Evolutionary conservation across 495 filamentous ascomycete genomes (phyloP), one percentile per base, ranked within the genome.

Genomic region (Chlorociboria aeruginascens): DNA sequence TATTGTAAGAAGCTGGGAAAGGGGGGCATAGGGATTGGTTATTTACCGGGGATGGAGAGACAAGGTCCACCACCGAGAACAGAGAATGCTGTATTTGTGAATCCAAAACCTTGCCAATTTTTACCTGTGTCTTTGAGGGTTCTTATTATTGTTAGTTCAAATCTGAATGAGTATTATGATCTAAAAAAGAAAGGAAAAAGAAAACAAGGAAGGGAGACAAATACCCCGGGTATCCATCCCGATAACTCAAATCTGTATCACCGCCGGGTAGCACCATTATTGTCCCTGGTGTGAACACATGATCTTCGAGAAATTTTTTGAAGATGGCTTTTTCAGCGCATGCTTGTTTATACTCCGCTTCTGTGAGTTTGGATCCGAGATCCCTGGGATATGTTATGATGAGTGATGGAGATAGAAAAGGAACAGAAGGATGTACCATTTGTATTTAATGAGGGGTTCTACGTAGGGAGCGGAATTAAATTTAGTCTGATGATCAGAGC

Each of bases 221-320:
- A 11, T 36, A 11, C 10, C 33, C 33, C 3, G 13, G 8, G 11
- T 39, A 39, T 12, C 20, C 41, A 31, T 51, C 48, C 43, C 55
- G 32, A 34, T 48, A 51, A 13, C 16, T 37, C 29, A 44, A 20
- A 32, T 43, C 45, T 33, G 10, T 4, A 29, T 48, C 39, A 2
- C 50, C 52, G 10, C 49, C 41, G 1, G 58, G 55, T 3, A 61
- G 6, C 0, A 61, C 25, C 39, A 58, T 48, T 7, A 61, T 40
- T 38, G 49, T 52, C 13, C 47, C 52, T 9, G 16, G 6, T 6
- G 36, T 40, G 12, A 61, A 35, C 28, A 58, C 33, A 14, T 49
- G 35, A 2, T 58, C 25, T 8, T 35, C 8, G 7, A 61, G 50
- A 48, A 56, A 58, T 11, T 48, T 16, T 6, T 38, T 46, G 49